Percentiles rank a stretch among this genome's conserved stretches.
Evolutionary conservation across 164 flowering plant genomes (phyloP).

Genomic region (Tetracentron sinense): DNA sequence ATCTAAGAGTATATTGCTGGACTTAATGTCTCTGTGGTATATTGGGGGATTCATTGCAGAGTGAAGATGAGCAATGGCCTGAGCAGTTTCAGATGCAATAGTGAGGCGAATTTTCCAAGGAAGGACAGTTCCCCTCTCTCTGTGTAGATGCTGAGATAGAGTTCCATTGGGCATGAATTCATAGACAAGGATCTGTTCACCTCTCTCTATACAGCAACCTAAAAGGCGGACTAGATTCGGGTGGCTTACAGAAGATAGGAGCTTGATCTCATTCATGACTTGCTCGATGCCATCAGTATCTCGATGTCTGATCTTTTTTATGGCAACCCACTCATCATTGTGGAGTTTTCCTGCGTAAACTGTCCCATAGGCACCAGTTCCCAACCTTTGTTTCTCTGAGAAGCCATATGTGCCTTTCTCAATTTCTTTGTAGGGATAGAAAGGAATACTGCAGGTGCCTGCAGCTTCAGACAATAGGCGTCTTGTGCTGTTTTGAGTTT

Average conservation of each 20-base stretch:
- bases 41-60: constrained; percentile 70
- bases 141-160: constrained; percentile 65
- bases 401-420: constrained; percentile 70
- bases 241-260: constrained; percentile 74
- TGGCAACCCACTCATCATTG: constrained; percentile 62
- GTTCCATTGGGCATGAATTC: no score
- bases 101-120: constrained; percentile 64
- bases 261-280: constrained; percentile 79
- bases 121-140: constrained; percentile 57
- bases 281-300: constrained; percentile 60
- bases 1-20: no score
- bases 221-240: constrained; percentile 76
- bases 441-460: constrained; percentile 43
- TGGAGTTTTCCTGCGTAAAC: constrained; percentile 75
- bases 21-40: constrained; percentile 82
- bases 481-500: constrained; percentile 22
- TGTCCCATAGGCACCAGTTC: constrained; percentile 84
- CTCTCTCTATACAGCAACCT: no score
- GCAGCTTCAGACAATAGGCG: constrained; percentile 42
- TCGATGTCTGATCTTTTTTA: constrained; percentile 63
- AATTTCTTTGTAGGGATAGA: constrained; percentile 66
- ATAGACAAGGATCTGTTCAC: no score
- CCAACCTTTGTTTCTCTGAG: constrained; percentile 59
- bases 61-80: constrained; percentile 76
- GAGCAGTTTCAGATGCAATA: constrained; percentile 77